Conservation (phyloP, 768 basidiomycete species). For the Termitomyces sp. region DNA sequence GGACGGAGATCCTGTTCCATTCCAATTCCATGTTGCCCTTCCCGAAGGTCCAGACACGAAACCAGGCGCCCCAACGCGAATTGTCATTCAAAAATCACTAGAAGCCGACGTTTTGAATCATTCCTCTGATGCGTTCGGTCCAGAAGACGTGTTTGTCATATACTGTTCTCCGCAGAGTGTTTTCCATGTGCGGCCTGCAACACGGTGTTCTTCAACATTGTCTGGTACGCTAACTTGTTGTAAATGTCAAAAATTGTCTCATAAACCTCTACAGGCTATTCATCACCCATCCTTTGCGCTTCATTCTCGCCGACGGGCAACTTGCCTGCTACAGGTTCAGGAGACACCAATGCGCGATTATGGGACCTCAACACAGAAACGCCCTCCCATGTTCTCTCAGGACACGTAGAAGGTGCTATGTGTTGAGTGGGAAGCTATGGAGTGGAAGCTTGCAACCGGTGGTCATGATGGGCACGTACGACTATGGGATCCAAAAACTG, state of each 20-base stretch:
- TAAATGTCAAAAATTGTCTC: neutral
- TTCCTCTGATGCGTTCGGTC: constrained; percentile 68
- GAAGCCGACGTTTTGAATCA: constrained; percentile 77
- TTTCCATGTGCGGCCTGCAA: constrained; percentile 91
- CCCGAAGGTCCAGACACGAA: constrained; percentile 51
- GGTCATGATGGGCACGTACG: constrained; percentile 92
- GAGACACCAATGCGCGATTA: constrained; percentile 87
- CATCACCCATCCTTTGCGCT: constrained; percentile 91
- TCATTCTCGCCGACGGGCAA: constrained; percentile 93
- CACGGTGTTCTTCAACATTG: constrained; percentile 90
- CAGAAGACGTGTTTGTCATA: constrained; percentile 86
- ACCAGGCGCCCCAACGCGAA: constrained; percentile 65
- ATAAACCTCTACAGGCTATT: constrained; percentile 60
- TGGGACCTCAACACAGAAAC: constrained; percentile 96
- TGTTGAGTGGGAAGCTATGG: constrained; percentile 95
- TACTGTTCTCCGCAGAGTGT: constrained; percentile 95
- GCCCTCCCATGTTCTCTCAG: constrained; percentile 81
- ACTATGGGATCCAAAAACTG: constrained; percentile 92
- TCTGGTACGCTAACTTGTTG: constrained; percentile 50
- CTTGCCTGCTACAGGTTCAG: constrained; percentile 91
- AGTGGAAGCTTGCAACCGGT: constrained; percentile 87
- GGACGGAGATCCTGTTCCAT: constrained; percentile 91
- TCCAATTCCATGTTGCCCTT: constrained; percentile 82
- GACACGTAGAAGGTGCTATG: constrained; percentile 97
- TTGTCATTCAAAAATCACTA: constrained; percentile 84